These are phyloP conservation scores for Sugiyamaella xylanicola DNA, from an alignment of 1,139 yeast species.

Conservation along the genomic window DNA sequence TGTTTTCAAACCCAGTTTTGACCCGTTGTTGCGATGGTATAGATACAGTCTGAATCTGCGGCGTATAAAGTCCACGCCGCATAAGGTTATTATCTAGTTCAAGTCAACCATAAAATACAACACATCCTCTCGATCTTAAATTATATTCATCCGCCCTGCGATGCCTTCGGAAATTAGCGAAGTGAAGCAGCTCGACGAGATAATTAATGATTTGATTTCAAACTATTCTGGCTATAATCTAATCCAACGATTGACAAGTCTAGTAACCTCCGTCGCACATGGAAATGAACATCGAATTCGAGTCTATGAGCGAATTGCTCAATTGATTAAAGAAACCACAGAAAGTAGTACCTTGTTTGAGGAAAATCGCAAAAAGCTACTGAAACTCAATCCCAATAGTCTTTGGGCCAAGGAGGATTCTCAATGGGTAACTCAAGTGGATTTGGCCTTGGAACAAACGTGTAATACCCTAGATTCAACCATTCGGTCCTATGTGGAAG, in stretches of 20 bases:
- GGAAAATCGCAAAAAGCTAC: slow-evolving; percentile 13
- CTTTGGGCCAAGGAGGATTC: slow-evolving; percentile 17
- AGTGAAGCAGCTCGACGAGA: neutral
- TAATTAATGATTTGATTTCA: neutral
- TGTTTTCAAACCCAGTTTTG: too few relatives aligned
- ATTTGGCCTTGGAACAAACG: slow-evolving; percentile 8
- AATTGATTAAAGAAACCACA: slow-evolving; percentile 19
- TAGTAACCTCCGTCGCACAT: neutral
- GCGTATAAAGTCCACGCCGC: too few relatives aligned
- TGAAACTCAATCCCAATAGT: slow-evolving; percentile 14
- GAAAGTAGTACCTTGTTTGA: slow-evolving; percentile 15
- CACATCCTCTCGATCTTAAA: too few relatives aligned
- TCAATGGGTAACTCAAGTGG: slow-evolving; percentile 21
- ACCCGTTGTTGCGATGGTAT: too few relatives aligned
- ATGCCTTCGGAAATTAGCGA: too few relatives aligned
- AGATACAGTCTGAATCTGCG: too few relatives aligned
- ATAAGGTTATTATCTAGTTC: too few relatives aligned
- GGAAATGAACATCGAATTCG: neutral
- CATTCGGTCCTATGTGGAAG: slow-evolving; percentile 2
- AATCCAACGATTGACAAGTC: slow-evolving; percentile 3
- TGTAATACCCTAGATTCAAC: slow-evolving; percentile 7
- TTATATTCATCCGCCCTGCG: too few relatives aligned
- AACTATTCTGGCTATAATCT: slow-evolving; percentile 2
- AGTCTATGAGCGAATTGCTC: slow-evolving; percentile 11
- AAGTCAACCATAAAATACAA: too few relatives aligned